phyloP scores from a whole-genome alignment of 1,284 basidiomycete species.

The Exobasidium rhododendri region DNA sequence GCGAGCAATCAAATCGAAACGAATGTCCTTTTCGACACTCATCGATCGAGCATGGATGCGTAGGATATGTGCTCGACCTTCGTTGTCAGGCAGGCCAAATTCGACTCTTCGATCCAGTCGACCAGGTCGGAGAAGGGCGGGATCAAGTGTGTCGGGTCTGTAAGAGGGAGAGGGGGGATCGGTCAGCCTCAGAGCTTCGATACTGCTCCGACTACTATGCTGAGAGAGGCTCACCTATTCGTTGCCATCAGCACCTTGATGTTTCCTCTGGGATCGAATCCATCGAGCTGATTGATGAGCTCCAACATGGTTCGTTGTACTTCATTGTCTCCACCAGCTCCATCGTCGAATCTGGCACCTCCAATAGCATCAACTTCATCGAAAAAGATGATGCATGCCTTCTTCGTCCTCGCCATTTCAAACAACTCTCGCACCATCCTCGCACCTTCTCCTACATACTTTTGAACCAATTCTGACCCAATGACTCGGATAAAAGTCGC shows the following conservation, averaged over 20 bases:
- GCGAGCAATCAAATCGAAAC: conserved; percentile 94
- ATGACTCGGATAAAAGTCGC: conserved; percentile 99
- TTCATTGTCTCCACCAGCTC: conserved; percentile 97
- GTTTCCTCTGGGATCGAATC: conserved; percentile 96
- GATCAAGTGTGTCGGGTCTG: conserved; percentile 96
- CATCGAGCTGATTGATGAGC: conserved; percentile 96
- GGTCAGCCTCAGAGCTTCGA: background rate
- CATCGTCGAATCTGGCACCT: conserved; percentile 95
- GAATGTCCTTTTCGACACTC: conserved; percentile 95
- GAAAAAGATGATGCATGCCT: conserved; percentile 99
- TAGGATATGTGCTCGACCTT: conserved; percentile 93
- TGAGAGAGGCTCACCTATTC: conserved; percentile 63
- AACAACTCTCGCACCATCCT: conserved; percentile 98
- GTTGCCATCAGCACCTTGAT: conserved; percentile 99
- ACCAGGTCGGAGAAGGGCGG: conserved; percentile 90
- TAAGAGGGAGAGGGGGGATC: conserved; percentile 9
- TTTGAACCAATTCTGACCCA: conserved; percentile 97
- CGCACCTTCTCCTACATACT: conserved; percentile 98
- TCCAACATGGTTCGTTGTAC: conserved; percentile 99
- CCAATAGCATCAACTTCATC: conserved; percentile 98
- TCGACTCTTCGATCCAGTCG: conserved; percentile 94
- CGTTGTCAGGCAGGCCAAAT: conserved; percentile 90
- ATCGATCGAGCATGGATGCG: conserved; percentile 93
- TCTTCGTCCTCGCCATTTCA: conserved; percentile 98
- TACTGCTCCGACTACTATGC: background rate